Base-by-base conservation (phyloP, 2,329 filamentous ascomycete species). In the Diplodia corticola region DNA sequence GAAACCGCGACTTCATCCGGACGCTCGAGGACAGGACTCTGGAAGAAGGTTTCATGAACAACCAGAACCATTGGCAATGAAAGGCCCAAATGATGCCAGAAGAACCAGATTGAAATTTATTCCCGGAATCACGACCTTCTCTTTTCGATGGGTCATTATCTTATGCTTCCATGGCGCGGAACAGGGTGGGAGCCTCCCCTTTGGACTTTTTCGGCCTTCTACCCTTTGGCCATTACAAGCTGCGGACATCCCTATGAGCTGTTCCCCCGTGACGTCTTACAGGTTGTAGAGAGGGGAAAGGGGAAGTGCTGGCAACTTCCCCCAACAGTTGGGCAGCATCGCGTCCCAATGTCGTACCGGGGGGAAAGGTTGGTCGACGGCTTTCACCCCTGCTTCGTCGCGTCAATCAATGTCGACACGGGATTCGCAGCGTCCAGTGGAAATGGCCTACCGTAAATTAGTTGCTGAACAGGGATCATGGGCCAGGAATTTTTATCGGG, bases 11-110 rank as follows among this genome's bases (percentile, higher is more conserved):
- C 75, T 97, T 99, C 75, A 96, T 99, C 72, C 88, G 95, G 65
- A 97, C 91, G 69, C 82, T 99, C 69, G 95, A 99, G 79, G 95
- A 98, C 79, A 87, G 95, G 40, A 97, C 93, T 1, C 82, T 98
- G 65, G 94, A 97, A 77, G 94, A 98, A 78, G 92, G 93, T 1
- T 97, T 93, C 75, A 91, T 93, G 87, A 83, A 82, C 70, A 83
- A 86, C 69, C 57, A 54, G 51, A 71, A 73, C 28, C 91, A 95
- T 78, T 96, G 90, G 85, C 85, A 87, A 73, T 88, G 81, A 83
- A 37, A 12, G n/a, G 24, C 13, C 40, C 37, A 12, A 20, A 35
- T 12, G 44, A 46, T 33, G 44, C 22, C 4, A 35, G 44, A 46
- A 46, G 26, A 15, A 61, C 40, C 28, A 33, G 50, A 61, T 49